Evolutionary conservation across 2,329 filamentous ascomycete genomes (phyloP).

Genomic region (Trichoderma sp.): DNA sequence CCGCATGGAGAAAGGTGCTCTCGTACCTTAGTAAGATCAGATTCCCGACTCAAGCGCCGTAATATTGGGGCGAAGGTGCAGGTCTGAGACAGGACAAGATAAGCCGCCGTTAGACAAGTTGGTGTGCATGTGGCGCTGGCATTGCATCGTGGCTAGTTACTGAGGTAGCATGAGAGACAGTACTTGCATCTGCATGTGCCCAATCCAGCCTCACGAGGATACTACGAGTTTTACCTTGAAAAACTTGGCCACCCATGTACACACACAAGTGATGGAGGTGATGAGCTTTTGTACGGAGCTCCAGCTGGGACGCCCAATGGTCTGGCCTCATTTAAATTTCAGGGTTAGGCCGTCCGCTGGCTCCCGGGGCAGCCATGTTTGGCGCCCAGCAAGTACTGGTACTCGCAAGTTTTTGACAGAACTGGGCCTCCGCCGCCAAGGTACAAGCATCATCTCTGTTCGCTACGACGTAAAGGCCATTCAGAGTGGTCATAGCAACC

Average conservation of each 20-base stretch:
- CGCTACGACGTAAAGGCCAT: neutral
- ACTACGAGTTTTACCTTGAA: too few species aligned
- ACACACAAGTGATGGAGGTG: neutral
- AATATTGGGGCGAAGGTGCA: neutral
- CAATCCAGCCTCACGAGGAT: neutral
- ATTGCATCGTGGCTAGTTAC: neutral
- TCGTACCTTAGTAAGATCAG: neutral
- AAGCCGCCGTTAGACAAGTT: neutral
- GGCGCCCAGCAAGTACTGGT: neutral
- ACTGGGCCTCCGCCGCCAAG: neutral
- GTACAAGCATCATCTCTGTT: neutral
- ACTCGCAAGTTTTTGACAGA: neutral
- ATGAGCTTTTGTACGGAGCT: neutral
- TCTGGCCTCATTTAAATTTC: conserved; percentile 18
- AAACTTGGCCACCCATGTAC: neutral
- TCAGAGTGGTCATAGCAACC: neutral
- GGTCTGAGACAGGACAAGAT: neutral
- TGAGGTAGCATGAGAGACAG: neutral
- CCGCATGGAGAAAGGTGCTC: conserved; percentile 10
- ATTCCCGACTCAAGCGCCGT: conserved; percentile 10
- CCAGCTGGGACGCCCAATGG: conserved; percentile 15
- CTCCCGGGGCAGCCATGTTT: conserved; percentile 13
- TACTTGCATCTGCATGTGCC: neutral
- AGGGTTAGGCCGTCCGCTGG: conserved; percentile 11
- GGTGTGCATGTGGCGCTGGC: conserved; percentile 7